Evolutionary conservation across 192 early-diverging fungal species (phyloP).

Genomic region (Mortierella hygrophila): DNA sequence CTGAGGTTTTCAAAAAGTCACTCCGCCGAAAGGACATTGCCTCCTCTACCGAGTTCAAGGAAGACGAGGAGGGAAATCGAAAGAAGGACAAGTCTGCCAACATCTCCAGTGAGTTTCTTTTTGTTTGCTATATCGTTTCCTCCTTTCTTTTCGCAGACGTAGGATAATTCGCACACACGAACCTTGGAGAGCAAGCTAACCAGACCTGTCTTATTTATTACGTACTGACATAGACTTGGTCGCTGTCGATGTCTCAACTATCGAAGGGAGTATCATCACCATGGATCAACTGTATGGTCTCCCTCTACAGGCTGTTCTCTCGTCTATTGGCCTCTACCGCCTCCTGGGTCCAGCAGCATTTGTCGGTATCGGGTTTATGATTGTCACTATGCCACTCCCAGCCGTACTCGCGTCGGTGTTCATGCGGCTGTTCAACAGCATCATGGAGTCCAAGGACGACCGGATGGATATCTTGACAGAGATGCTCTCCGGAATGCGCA

Average conservation of each 20-base stretch:
- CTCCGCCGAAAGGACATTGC: constrained; percentile 61
- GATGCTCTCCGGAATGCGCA: constrained; percentile 82
- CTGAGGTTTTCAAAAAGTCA: constrained; percentile 61
- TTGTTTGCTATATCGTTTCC: not conserved
- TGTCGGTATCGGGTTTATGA: constrained; percentile 74
- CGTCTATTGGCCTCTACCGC: constrained; percentile 71
- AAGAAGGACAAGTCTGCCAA: constrained; percentile 32
- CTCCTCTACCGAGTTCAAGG: constrained; percentile 29
- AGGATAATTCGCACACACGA: too few species aligned
- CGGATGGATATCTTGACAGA: constrained; percentile 83
- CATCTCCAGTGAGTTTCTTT: constrained; percentile 38
- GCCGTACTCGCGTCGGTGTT: constrained; percentile 53
- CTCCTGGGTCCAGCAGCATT: constrained; percentile 84
- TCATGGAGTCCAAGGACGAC: constrained; percentile 72
- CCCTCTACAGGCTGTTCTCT: constrained; percentile 71
- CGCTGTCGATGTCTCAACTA: not conserved
- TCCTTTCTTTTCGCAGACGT: too few species aligned
- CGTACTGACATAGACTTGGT: not conserved
- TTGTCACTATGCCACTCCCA: constrained; percentile 69
- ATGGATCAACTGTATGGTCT: constrained; percentile 64
- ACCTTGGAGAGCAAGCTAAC: too few species aligned
- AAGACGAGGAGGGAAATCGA: constrained; percentile 26
- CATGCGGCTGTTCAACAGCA: constrained; percentile 53
- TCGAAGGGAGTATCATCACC: not conserved
- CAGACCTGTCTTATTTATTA: not conserved